Conservation (phyloP, 2,329 filamentous ascomycete genomes). For the Fusarium sp. region DNA sequence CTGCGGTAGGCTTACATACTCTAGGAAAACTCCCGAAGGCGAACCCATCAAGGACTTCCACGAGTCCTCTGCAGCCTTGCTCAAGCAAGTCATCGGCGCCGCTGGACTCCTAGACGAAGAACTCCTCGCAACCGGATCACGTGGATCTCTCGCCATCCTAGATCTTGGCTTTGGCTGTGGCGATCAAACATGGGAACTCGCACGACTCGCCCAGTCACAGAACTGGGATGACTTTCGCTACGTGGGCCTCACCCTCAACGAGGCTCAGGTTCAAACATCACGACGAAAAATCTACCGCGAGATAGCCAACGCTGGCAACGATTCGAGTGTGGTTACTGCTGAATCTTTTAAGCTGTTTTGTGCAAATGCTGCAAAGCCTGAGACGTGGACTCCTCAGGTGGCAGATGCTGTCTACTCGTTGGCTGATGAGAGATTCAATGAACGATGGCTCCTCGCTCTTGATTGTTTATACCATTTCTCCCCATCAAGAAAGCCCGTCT, state of each 20-base stretch:
- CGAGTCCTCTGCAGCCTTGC: slow-evolving; percentile 61
- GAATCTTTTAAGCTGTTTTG: slow-evolving; percentile 55
- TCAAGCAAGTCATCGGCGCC: slow-evolving; percentile 58
- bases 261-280: slow-evolving; percentile 55
- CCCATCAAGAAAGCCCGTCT: slow-evolving; percentile 61
- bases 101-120: slow-evolving; percentile 52
- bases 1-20: not conserved
- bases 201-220: slow-evolving; percentile 39
- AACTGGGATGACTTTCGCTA: slow-evolving; percentile 54
- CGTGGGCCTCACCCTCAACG: slow-evolving; percentile 64
- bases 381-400: slow-evolving; percentile 51
- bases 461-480: slow-evolving; percentile 69
- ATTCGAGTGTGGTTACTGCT: not conserved
- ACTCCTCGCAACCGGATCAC: slow-evolving; percentile 5
- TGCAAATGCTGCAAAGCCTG: slow-evolving; percentile 62
- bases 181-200: slow-evolving; percentile 64
- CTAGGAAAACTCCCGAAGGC: slow-evolving; percentile 47
- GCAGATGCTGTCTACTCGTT: slow-evolving; percentile 43
- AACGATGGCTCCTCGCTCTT: slow-evolving; percentile 65
- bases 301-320: slow-evolving; percentile 7
- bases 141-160: slow-evolving; percentile 52
- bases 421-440: slow-evolving; percentile 34
- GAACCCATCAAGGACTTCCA: slow-evolving; percentile 52
- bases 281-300: slow-evolving; percentile 47
- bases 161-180: slow-evolving; percentile 71